Evolutionary conservation across 345 rosid species (phyloP), one percentile per base, ranked within the genome.

Genomic region (Linum usitatissimum): DNA sequence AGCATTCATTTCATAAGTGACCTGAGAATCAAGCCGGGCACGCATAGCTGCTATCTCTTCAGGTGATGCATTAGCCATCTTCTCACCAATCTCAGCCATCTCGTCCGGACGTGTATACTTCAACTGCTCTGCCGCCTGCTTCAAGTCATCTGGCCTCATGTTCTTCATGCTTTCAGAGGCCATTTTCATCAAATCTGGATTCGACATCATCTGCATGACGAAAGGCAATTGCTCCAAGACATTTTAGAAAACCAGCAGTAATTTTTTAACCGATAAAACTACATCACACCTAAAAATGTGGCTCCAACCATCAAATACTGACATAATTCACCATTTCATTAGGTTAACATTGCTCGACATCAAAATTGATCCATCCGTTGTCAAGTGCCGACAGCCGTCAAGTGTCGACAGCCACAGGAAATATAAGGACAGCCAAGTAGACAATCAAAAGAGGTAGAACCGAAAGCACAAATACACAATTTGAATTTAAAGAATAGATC

Each of bases 121-220:
- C 31, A 94, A 81, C 70, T 94, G 95, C 69, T 94, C 89, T 0
- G 96, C 96, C 64, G 97, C 99, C 67, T 75, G 86, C 65, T 63
- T 88, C 71, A 83, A 81, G 81, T 88, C 99, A 64, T 86, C 95
- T 13, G 96, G 92, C 77, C 78, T 88, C 86, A 90, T 84, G 68
- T 83, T 90, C 78, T 82, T 83, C 99, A 94, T 85, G 71, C 87
- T 79, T 66, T 94, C 96, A 0, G 96, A 74, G n/a, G 99, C 97
- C 88, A 90, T 90, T 65, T 75, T 94, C 91, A 94, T 80, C 83
- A 87, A 79, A 3, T 90, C 96, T 15, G 97, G 99, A 76, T 94
- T 94, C 20, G 96, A 76, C 96, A 88, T 86, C 92, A 90, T 81
- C 97, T 94, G 76, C 68, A 73, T 20, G 1, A 57, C 68, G 76